Evolutionary conservation across 805 yeast species (phyloP).

Genomic region (Starmerella apicola): DNA sequence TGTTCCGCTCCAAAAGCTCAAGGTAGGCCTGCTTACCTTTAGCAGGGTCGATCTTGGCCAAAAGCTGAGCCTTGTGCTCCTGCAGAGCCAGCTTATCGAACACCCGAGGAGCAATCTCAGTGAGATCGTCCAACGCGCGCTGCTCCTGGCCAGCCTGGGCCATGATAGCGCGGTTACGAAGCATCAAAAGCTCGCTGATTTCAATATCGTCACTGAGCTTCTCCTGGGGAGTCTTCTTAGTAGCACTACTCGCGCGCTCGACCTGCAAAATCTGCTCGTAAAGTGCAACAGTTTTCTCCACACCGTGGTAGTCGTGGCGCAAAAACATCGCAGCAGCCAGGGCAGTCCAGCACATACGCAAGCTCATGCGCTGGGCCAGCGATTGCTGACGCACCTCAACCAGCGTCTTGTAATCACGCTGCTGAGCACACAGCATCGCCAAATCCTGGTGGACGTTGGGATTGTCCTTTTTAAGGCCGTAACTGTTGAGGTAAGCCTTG

Average conservation of each 20-base stretch:
- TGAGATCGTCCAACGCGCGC: constrained; percentile 50
- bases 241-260: constrained; percentile 45
- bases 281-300: constrained; percentile 57
- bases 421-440: constrained; percentile 65
- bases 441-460: constrained; percentile 71
- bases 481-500: constrained; percentile 61
- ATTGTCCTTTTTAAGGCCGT: constrained; percentile 67
- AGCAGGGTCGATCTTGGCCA: constrained; percentile 41
- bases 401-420: constrained; percentile 56
- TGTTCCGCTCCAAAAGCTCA: constrained; percentile 66
- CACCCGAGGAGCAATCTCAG: constrained; percentile 29
- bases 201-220: constrained; percentile 45
- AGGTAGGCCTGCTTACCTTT: constrained; percentile 61
- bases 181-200: constrained; percentile 67
- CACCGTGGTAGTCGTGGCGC: constrained; percentile 51
- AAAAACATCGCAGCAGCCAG: constrained; percentile 59
- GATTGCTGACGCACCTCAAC: constrained; percentile 52
- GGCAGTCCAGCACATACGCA: constrained; percentile 20
- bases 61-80: constrained; percentile 57
- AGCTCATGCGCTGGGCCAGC: constrained; percentile 41
- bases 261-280: constrained; percentile 51
- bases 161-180: constrained; percentile 53
- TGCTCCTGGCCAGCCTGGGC: constrained; percentile 46
- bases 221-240: constrained; percentile 9
- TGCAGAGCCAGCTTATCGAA: constrained; percentile 40